A percentile compares a stretch with the other conserved stretches of the same genome.
phyloP scores from a whole-genome alignment of 2,329 filamentous ascomycete genomes.

The Penicillium verrucosum region DNA sequence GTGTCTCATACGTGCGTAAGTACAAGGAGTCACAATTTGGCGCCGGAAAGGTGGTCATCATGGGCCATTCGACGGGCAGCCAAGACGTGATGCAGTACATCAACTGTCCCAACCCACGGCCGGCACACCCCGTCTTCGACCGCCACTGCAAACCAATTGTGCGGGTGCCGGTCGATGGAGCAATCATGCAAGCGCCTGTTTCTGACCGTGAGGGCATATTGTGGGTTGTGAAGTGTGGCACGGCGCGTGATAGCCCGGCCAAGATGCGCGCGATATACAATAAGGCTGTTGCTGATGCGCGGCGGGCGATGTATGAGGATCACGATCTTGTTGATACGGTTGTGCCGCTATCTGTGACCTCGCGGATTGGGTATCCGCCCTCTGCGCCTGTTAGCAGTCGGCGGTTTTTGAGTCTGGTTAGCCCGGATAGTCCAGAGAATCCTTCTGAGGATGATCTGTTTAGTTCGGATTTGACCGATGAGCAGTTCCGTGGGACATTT shows the following conservation, averaged over 20 bases:
- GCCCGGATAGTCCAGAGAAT: constrained; percentile 49
- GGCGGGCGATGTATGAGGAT: constrained; percentile 17
- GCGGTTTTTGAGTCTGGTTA: constrained; percentile 56
- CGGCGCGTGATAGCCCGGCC: constrained; percentile 19
- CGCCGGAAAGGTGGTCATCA: constrained; percentile 56
- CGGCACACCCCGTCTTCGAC: constrained; percentile 29
- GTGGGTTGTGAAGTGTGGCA: constrained; percentile 25
- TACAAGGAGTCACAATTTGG: constrained; percentile 29
- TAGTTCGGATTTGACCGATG: constrained; percentile 65
- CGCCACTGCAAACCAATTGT: constrained; percentile 27
- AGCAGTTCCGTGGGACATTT: constrained; percentile 63
- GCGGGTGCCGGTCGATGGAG: constrained; percentile 61
- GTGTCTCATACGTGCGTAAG: constrained; percentile 49
- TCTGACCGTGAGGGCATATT: constrained; percentile 67
- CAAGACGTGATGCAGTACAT: constrained; percentile 66
- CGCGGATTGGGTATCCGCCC: constrained; percentile 27
- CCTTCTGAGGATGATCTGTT: constrained; percentile 81
- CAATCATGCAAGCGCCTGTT: constrained; percentile 73
- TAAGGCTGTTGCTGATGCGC: constrained; percentile 21
- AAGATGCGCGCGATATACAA: constrained; percentile 25
- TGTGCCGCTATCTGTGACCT: constrained; percentile 30
- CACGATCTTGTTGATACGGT: constrained; percentile 26
- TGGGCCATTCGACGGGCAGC: constrained; percentile 67
- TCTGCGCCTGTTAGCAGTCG: constrained; percentile 51
- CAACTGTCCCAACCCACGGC: constrained; percentile 39